Percentiles rank a stretch among this genome's conserved stretches.
phyloP scores from a whole-genome alignment of 768 basidiomycete species.

The Pleurotus sapidus region DNA sequence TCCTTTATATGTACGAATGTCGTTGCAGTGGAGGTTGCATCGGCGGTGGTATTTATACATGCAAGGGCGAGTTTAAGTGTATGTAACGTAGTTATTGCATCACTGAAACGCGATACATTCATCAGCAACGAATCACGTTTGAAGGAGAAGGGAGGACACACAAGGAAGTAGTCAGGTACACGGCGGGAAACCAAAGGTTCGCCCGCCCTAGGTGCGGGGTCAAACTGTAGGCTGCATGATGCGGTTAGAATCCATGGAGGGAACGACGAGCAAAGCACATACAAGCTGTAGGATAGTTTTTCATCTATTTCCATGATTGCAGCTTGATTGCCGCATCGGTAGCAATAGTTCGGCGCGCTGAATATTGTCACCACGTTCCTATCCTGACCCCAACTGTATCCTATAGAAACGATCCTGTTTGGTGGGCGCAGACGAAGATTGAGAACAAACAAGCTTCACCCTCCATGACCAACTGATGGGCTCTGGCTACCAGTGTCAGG shows the following conservation, averaged over 20 bases:
- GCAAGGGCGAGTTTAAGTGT: background rate
- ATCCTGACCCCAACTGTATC: conserved; percentile 98
- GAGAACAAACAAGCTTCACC: conserved; percentile 50
- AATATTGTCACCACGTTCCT: conserved; percentile 99
- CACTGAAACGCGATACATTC: background rate
- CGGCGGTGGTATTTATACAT: conserved; percentile 7
- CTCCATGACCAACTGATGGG: conserved; percentile 96
- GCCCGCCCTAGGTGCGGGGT: conserved; percentile 97
- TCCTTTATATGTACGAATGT: background rate
- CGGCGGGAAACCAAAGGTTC: conserved; percentile 96
- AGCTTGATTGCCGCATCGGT: conserved; percentile 98
- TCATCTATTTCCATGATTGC: conserved; percentile 99
- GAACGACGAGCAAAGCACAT: conserved; percentile 27
- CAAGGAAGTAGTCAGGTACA: conserved; percentile 93
- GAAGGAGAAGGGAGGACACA: conserved; percentile 32
- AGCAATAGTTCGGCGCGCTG: conserved; percentile 99
- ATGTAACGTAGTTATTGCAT: conserved; percentile 6
- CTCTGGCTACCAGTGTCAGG: conserved; percentile 89
- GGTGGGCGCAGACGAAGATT: background rate
- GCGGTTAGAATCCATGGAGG: conserved; percentile 7
- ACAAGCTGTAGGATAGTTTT: conserved; percentile 95
- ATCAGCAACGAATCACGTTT: background rate
- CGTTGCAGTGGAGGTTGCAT: background rate
- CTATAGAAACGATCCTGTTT: conserved; percentile 27
- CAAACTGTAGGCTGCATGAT: conserved; percentile 88